Percentiles rank a stretch among this genome's conserved stretches.
Conservation (phyloP, 495 filamentous ascomycete species). For the Filosporella fistucella region DNA sequence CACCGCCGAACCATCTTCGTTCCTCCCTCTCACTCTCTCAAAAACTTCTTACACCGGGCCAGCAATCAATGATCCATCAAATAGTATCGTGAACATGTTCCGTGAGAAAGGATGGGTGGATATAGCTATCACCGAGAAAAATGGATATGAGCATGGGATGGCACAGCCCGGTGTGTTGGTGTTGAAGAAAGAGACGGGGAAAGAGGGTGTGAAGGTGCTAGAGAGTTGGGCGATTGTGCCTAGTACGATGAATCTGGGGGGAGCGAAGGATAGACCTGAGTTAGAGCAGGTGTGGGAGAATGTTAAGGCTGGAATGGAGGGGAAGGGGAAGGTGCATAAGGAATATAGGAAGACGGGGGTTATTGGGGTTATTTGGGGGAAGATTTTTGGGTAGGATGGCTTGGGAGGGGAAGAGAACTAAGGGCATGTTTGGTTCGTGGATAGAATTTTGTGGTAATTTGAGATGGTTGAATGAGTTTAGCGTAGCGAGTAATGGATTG, state of each 20-base stretch:
- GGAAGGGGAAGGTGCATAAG: slow-evolving; percentile 15
- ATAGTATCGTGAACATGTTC: slow-evolving; percentile 13
- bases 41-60: slow-evolving; percentile 13
- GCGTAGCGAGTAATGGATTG: background rate
- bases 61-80: slow-evolving; percentile 14
- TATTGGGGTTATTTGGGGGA: background rate
- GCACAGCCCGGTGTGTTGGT: slow-evolving; percentile 25
- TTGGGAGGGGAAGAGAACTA: background rate
- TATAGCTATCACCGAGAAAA: slow-evolving; percentile 20
- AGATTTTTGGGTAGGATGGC: background rate
- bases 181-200: background rate
- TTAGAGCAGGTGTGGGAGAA: slow-evolving; percentile 23
- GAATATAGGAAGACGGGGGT: slow-evolving; percentile 1
- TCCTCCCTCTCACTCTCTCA: slow-evolving; percentile 10
- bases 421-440: background rate
- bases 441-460: background rate
- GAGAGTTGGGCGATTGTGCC: slow-evolving; percentile 22
- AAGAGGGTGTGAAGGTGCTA: slow-evolving; percentile 1
- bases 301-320: slow-evolving; percentile 16
- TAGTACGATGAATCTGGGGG: slow-evolving; percentile 12
- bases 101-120: slow-evolving; percentile 8
- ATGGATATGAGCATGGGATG: slow-evolving; percentile 21
- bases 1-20: slow-evolving; percentile 13
- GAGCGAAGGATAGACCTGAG: slow-evolving; percentile 21
- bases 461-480: background rate